phyloP scores from a whole-genome alignment of 768 basidiomycete species.

The Russula sp. region DNA sequence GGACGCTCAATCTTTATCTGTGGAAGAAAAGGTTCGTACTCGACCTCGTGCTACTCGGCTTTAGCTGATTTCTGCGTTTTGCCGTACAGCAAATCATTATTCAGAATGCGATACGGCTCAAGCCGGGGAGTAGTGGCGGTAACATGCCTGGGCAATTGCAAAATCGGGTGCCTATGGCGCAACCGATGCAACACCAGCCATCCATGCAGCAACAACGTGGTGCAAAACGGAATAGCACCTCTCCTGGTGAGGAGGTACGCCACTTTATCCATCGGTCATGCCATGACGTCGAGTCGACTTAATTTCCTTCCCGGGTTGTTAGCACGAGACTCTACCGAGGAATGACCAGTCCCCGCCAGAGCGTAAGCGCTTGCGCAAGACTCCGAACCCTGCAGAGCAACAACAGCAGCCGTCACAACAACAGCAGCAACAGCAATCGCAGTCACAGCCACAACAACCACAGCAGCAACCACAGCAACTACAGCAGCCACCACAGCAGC shows the following conservation, averaged over 20 bases:
- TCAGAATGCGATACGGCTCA: slow-evolving; percentile 7
- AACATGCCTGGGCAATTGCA: slow-evolving; percentile 32
- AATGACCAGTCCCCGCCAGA: slow-evolving; percentile 33
- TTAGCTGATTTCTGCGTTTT: slow-evolving; percentile 3
- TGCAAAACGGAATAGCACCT: slow-evolving; percentile 34
- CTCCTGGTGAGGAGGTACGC: slow-evolving; percentile 33
- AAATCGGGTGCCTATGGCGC: slow-evolving; percentile 27
- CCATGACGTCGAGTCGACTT: neutral
- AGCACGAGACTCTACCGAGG: slow-evolving; percentile 29
- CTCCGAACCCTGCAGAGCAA: slow-evolving; percentile 29
- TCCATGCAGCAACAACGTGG: slow-evolving; percentile 43
- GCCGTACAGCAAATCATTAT: slow-evolving; percentile 36
- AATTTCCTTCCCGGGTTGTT: slow-evolving; percentile 1
- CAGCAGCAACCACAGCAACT: slow-evolving; percentile 23
- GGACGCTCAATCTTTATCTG: slow-evolving; percentile 38
- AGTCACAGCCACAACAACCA: slow-evolving; percentile 20
- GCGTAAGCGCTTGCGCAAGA: slow-evolving; percentile 31
- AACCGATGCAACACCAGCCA: slow-evolving; percentile 26
- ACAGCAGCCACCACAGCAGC: slow-evolving; percentile 28
- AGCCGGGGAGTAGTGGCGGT: neutral
- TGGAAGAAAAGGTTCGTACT: slow-evolving; percentile 54
- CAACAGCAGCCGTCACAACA: slow-evolving; percentile 25
- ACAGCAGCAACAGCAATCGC: slow-evolving; percentile 30
- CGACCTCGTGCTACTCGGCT: slow-evolving; percentile 2
- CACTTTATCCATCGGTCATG: neutral